Conservation (phyloP, 163 green algal genomes). For the Scenedesmus sp. region DNA sequence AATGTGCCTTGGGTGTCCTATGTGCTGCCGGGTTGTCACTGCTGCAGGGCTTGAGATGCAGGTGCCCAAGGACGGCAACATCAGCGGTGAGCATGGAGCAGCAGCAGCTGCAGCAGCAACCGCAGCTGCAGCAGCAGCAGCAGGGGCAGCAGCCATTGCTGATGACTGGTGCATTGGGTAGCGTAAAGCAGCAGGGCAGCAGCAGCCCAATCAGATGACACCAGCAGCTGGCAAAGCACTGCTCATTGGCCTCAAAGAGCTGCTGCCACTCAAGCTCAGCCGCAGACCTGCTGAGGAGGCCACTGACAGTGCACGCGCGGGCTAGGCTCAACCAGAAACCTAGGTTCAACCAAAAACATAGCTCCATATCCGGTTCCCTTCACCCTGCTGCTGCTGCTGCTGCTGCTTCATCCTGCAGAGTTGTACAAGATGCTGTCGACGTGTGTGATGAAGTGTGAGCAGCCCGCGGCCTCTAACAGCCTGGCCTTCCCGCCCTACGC, state of each 20-base stretch:
- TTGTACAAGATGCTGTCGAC: constrained; percentile 12
- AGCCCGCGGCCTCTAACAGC: neutral
- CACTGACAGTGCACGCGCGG: no score
- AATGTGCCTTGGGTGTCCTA: neutral
- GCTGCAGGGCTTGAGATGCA: neutral
- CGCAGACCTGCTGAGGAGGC: no score
- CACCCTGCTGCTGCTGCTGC: constrained; percentile 17
- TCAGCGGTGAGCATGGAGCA: neutral
- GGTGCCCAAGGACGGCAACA: constrained; percentile 9
- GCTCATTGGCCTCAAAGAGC: neutral
- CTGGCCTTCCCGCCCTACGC: constrained; percentile 31
- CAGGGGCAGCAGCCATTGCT: neutral
- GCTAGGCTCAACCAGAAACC: no score
- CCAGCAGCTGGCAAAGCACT: constrained; percentile 5
- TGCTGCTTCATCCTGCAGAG: neutral
- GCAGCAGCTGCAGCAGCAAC: neutral
- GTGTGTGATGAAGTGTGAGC: constrained; percentile 55
- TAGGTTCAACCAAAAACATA: no score
- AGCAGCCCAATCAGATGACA: neutral
- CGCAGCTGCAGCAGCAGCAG: neutral
- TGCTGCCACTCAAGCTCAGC: neutral
- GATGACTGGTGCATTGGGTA: neutral
- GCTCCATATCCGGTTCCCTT: no score
- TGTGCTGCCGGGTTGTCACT: neutral
- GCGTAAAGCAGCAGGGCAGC: constrained; percentile 8